A percentile compares a stretch with the other conserved stretches of the same genome.
These are phyloP conservation scores for Lindgomyces ingoldianus DNA, from an alignment of 495 filamentous ascomycete genomes.

Conservation along the genomic window DNA sequence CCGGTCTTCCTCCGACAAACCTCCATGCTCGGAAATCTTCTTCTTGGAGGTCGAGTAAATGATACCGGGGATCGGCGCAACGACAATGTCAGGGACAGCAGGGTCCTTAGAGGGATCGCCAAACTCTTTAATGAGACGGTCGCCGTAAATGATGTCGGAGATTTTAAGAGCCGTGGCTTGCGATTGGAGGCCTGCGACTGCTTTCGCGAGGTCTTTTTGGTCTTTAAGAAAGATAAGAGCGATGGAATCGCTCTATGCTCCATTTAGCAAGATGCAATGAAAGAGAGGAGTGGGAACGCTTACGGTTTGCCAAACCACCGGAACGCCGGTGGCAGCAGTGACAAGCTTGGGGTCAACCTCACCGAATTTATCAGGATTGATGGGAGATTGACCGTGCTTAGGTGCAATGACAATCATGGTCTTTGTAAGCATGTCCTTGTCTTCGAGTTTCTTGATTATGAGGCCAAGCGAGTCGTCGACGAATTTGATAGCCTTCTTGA, in stretches of 20 bases:
- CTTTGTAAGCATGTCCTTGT: conserved; percentile 41
- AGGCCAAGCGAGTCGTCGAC: conserved; percentile 33
- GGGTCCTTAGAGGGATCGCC: conserved; percentile 43
- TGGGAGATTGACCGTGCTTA: conserved; percentile 48
- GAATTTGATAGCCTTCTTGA: conserved; percentile 30
- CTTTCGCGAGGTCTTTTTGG: conserved; percentile 28
- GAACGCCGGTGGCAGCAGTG: conserved; percentile 36
- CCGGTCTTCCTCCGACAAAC: conserved; percentile 43
- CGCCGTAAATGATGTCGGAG: conserved; percentile 40
- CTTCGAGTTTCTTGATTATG: conserved; percentile 41
- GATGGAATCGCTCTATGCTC: conserved; percentile 41
- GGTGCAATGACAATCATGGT: conserved; percentile 46
- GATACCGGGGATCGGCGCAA: conserved; percentile 40
- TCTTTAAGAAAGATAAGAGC: conserved; percentile 45
- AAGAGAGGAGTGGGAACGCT: neutral
- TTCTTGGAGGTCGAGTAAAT: conserved; percentile 44
- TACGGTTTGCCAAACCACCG: conserved; percentile 26
- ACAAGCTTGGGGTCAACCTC: conserved; percentile 38
- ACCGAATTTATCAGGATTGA: conserved; percentile 40
- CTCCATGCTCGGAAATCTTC: conserved; percentile 48
- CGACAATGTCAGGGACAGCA: conserved; percentile 47
- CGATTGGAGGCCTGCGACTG: conserved; percentile 38
- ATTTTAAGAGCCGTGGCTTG: conserved; percentile 36
- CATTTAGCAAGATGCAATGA: neutral
- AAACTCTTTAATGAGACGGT: conserved; percentile 39